These are phyloP conservation scores for Raphanus raphanistrum DNA, from an alignment of 345 rosid genomes.

Conservation along the genomic window DNA sequence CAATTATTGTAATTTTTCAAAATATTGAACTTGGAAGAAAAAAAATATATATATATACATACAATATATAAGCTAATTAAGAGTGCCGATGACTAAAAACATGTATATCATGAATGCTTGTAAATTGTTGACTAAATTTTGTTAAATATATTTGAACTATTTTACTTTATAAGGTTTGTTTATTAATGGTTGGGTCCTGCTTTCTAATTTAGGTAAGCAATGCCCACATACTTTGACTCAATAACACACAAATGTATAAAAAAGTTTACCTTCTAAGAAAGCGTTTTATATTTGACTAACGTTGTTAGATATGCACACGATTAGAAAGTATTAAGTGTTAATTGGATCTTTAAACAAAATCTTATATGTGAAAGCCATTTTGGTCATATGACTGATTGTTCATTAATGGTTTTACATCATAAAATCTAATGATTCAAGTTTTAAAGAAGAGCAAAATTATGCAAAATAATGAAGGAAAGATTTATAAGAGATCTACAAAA, in stretches of 20 bases:
- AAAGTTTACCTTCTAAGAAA: neutral
- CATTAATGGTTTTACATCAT: no score
- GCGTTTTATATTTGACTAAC: neutral
- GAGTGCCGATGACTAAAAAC: neutral
- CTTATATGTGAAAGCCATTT: neutral
- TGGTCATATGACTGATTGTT: no score
- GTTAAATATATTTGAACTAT: neutral
- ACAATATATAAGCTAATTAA: neutral
- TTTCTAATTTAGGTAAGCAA: neutral
- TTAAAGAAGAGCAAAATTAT: no score
- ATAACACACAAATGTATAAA: neutral
- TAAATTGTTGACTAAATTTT: neutral
- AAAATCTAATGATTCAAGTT: no score
- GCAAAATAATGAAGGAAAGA: no score
- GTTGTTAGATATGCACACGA: neutral
- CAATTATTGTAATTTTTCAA: neutral
- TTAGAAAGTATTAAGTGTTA: neutral
- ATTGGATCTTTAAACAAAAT: neutral
- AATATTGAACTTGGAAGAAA: slow-evolving; percentile 1
- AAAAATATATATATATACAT: neutral
- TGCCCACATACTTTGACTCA: neutral
- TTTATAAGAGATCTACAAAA: no score
- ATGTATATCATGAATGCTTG: neutral
- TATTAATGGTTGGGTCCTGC: neutral
- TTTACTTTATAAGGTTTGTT: neutral